Percentiles rank a stretch among this genome's conserved stretches.
Conservation (phyloP, 306 rosid genomes). For the Vigna nakashimae region DNA sequence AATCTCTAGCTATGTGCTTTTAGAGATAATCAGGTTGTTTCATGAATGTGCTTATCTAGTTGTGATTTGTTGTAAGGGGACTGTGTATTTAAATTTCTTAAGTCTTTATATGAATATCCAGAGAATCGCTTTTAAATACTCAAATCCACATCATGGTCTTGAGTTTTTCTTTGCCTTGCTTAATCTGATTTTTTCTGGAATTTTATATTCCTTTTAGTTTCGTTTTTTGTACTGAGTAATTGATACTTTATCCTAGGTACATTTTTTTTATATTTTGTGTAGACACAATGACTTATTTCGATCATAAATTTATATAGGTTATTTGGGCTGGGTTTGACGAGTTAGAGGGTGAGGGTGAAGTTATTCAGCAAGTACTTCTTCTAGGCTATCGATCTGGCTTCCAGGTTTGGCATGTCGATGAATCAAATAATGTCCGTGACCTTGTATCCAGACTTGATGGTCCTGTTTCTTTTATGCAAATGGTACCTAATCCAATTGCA, state of each 20-base stretch:
- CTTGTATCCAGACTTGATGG: conserved; percentile 84
- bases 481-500: conserved; percentile 78
- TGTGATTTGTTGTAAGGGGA: conserved; percentile 2
- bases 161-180: neutral
- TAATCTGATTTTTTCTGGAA: conserved; percentile 6
- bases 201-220: conserved; percentile 5
- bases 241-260: neutral
- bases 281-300: conserved; percentile 27
- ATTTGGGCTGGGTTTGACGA: conserved; percentile 97
- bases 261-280: conserved; percentile 3
- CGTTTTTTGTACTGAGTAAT: neutral
- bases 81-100: neutral
- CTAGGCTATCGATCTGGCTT: conserved; percentile 91
- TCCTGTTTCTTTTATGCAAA: conserved; percentile 90
- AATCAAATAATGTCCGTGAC: conserved; percentile 83
- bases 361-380: conserved; percentile 74
- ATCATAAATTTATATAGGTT: conserved; percentile 58
- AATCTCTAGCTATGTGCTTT: neutral
- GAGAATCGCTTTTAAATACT: conserved; percentile 4
- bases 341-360: conserved; percentile 75
- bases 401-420: conserved; percentile 99
- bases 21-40: neutral
- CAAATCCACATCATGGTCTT: neutral
- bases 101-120: neutral
- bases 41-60: neutral